Evolutionary conservation across 352 stramenopile species (phyloP), one percentile per base, ranked within the genome.

Genomic region (Aphanomyces stellatus): DNA sequence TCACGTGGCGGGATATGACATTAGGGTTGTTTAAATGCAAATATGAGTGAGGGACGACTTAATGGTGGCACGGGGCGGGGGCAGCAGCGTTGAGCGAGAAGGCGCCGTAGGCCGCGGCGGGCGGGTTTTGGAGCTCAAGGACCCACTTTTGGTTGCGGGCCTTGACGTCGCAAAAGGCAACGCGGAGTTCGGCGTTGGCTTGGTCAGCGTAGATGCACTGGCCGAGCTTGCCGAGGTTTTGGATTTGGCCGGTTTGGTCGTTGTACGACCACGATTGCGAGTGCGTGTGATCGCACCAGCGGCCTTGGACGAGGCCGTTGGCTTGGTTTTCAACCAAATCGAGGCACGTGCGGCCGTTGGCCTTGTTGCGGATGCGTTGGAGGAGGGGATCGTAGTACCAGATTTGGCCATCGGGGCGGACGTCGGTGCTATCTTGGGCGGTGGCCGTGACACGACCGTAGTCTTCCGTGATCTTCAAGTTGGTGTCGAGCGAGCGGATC

Each of bases 201-300:
- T 57, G 19, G 7, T 57, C 49, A n/a, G 33, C 49, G 49, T 57
- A 34, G 0, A 91, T 65, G 42, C 83, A 91, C 49, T 88, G 77
- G n/a, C 73, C 74, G 27, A 69, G 57, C 69, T 87, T 74, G 11
- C 53, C 76, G 2, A 51, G 67, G 46, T 89, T 77, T 34, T 71
- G 73, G 0, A 91, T 60, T 59, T 76, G 70, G 1, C 75, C 74
- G 1, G 82, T 85, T 1, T 65, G 28, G 27, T 73, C 69, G 22
- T 91, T 77, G 57, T 77, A 87, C 41, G 53, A 73, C 80, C 80
- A 91, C 62, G 86, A 85, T 67, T 91, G 82, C 71, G 88, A 88
- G 11, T 15, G 27, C 19, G 69, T 70, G 30, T 84, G 74, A 22
- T 88, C 71, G 59, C 82, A 91, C 28, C 67, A 64, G 62, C 78